A percentile compares a stretch with the other conserved stretches of the same genome.
These are phyloP conservation scores for Cystoderma amianthinum DNA, from an alignment of 768 basidiomycete genomes.

Conservation along the genomic window DNA sequence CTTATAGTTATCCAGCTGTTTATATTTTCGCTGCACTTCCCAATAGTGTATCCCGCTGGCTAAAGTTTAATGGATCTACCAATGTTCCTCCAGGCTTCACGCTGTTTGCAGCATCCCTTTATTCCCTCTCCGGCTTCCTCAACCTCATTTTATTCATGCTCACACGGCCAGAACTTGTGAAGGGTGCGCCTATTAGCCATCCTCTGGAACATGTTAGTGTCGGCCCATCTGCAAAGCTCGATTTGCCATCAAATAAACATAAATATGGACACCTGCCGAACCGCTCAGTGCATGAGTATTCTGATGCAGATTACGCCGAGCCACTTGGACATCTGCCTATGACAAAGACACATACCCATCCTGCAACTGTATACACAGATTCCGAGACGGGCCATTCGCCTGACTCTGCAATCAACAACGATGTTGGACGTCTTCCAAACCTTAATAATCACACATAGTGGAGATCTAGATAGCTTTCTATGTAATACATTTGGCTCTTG, in stretches of 20 bases:
- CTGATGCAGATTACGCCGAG: background rate
- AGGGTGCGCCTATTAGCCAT: constrained; percentile 5
- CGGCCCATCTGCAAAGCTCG: background rate
- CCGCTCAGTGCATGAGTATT: background rate
- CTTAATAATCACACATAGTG: too few relatives aligned
- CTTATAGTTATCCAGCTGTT: constrained; percentile 35
- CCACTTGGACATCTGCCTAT: background rate
- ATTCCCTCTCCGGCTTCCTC: constrained; percentile 36
- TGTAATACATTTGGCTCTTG: too few relatives aligned
- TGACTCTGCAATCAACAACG: too few relatives aligned
- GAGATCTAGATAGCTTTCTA: too few relatives aligned
- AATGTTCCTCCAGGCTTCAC: constrained; percentile 25
- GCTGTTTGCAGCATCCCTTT: constrained; percentile 31
- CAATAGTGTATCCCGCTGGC: constrained; percentile 32
- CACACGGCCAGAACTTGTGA: constrained; percentile 17
- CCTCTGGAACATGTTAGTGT: background rate
- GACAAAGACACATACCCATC: too few relatives aligned
- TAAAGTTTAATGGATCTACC: constrained; percentile 17
- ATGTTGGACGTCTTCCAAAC: too few relatives aligned
- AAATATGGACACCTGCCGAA: background rate
- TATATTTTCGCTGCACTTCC: constrained; percentile 35
- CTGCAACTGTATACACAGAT: too few relatives aligned
- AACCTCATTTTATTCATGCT: constrained; percentile 32
- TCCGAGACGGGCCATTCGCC: too few relatives aligned
- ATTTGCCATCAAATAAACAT: background rate